Evolutionary conservation across 2,329 filamentous ascomycete genomes (phyloP), one percentile per base, ranked within the genome.

Genomic region (Cercospora zeae-maydis): DNA sequence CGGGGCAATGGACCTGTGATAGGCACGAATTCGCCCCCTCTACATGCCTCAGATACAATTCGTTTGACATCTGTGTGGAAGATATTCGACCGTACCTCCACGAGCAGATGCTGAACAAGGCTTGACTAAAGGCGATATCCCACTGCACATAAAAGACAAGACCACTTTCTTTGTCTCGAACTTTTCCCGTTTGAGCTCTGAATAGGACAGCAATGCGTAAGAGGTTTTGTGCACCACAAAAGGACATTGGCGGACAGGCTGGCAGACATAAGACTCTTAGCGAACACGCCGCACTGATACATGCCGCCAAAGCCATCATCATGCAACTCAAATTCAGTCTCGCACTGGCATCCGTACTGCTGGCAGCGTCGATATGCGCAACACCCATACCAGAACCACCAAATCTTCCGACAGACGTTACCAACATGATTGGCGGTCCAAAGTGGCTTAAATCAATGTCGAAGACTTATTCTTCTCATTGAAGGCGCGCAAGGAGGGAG

Each of bases 1-100:
- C 56, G 68, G 70, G 4, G 59, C 61, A 7, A 58, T 69, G 19
- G 67, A 72, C 49, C 8, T 69, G 13, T 72, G 33, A 37, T 59
- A 45, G 30, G 10, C n/a, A 24, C 33, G 7, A 37, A 14, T 21
- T 7, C 19, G 27, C 19, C 19, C 19, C 6, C 1, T 53, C 10
- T 31, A 8, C 4, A 9, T 31, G 30, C 14, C 2, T 8, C 39
- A 45, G 1, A 14, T 34, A 14, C 21, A 49, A 14, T 33, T 7
- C 24, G 31, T 33, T 9, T 14, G 49, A 11, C n/a, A 11, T 14
- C 19, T 21, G 30, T 21, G 49, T 27, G n/a, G 13, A n/a, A 27
- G 21, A 11, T n/a, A 34, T 34, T 6, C 31, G 24, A 10, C 13
- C n/a, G 11, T 34, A 3, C 5, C 16, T 16, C 30, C 31, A 31